phyloP scores from a whole-genome alignment of 331 rosid genomes.

The Quercus tomentella region DNA sequence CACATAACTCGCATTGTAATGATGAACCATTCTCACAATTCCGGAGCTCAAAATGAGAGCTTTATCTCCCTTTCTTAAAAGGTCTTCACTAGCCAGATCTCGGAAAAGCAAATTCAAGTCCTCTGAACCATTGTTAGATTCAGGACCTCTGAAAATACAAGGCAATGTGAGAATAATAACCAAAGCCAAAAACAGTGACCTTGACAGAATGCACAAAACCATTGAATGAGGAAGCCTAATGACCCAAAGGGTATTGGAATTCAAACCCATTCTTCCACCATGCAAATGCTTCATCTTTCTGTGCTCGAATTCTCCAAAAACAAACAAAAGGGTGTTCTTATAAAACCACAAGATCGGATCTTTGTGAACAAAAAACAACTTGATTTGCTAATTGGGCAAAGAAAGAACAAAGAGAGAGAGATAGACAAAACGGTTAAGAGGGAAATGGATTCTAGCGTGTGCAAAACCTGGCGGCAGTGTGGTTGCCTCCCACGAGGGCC shows the following conservation, averaged over 20 bases:
- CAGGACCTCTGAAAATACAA: constrained; percentile 28
- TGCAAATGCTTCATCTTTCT: constrained; percentile 23
- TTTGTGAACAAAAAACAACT: neutral
- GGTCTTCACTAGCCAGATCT: constrained; percentile 52
- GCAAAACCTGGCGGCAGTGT: constrained; percentile 70
- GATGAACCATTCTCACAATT: constrained; percentile 17
- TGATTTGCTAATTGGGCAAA: neutral
- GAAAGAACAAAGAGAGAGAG: neutral
- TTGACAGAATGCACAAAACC: constrained; percentile 41
- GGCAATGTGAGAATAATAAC: constrained; percentile 45
- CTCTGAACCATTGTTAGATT: constrained; percentile 14
- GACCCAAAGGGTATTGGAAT: constrained; percentile 32
- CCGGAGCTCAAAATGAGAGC: constrained; percentile 46
- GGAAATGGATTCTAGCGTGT: constrained; percentile 37
- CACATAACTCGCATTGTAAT: constrained; percentile 22
- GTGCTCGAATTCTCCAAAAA: neutral
- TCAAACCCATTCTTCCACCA: constrained; percentile 21
- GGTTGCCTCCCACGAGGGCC: constrained; percentile 72
- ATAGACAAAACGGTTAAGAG: neutral
- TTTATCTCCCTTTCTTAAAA: constrained; percentile 37
- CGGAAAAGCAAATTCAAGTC: constrained; percentile 41
- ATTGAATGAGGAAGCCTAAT: constrained; percentile 39
- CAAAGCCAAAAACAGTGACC: constrained; percentile 47
- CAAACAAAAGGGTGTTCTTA: neutral
- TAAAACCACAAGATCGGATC: constrained; percentile 5